Conservation (phyloP, 768 basidiomycete species). For the Mycena crocata region DNA sequence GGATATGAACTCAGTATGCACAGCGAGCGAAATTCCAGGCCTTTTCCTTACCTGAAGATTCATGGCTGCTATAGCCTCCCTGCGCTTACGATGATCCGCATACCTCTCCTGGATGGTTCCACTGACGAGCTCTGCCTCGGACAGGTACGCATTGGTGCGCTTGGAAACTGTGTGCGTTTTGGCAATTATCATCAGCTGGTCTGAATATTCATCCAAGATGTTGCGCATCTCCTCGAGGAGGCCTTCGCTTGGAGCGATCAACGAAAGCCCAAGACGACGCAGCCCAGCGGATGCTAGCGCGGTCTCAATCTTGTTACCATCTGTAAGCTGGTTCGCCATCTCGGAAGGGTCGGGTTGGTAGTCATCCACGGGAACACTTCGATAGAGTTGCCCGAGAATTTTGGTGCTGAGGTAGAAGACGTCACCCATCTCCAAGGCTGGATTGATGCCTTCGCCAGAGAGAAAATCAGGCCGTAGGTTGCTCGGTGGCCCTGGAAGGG, state of each 20-base stretch:
- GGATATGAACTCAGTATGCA: not conserved
- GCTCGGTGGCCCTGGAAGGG: slow-evolving; percentile 45
- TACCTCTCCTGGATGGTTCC: slow-evolving; percentile 59
- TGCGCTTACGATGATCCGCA: slow-evolving; percentile 53
- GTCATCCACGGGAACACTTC: slow-evolving; percentile 52
- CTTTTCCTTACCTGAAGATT: slow-evolving; percentile 52
- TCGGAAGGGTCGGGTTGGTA: slow-evolving; percentile 41
- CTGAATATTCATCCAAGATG: slow-evolving; percentile 49
- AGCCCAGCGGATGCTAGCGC: slow-evolving; percentile 42
- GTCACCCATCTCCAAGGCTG: slow-evolving; percentile 25
- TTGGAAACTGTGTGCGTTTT: slow-evolving; percentile 50
- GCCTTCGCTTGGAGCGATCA: slow-evolving; percentile 34
- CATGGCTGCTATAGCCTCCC: slow-evolving; percentile 55
- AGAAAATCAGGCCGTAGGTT: slow-evolving; percentile 56
- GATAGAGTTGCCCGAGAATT: slow-evolving; percentile 57
- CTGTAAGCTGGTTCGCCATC: slow-evolving; percentile 21
- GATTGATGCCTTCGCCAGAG: slow-evolving; percentile 51
- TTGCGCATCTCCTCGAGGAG: slow-evolving; percentile 51
- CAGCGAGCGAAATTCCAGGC: slow-evolving; percentile 24
- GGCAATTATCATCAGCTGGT: slow-evolving; percentile 48
- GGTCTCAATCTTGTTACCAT: slow-evolving; percentile 34
- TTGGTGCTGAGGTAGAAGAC: slow-evolving; percentile 56
- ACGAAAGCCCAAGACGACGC: slow-evolving; percentile 47
- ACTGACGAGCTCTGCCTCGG: slow-evolving; percentile 57
- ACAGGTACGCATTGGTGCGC: slow-evolving; percentile 46